These are phyloP conservation scores for Coelastrella sp. DNA, from an alignment of 139 green algal species.

Conservation along the genomic window DNA sequence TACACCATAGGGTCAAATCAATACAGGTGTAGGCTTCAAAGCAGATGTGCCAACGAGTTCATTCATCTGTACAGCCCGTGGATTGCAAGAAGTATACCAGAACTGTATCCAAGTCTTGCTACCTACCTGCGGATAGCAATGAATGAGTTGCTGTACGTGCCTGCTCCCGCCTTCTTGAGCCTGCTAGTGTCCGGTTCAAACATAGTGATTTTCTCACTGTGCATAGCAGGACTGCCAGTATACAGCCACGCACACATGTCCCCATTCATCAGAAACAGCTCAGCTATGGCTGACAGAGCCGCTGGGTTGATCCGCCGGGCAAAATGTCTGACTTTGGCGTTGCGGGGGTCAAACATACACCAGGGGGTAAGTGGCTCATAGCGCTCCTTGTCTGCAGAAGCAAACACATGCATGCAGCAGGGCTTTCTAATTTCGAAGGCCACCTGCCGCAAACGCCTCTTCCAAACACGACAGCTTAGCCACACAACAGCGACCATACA, in stretches of 20 bases:
- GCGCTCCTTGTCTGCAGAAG: constrained; percentile 41
- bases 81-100: too few species aligned
- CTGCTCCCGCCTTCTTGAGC: constrained; percentile 60
- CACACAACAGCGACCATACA: too few species aligned
- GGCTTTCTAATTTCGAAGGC: too few species aligned
- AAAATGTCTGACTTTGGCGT: constrained; percentile 62
- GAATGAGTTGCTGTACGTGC: constrained; percentile 62
- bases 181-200: constrained; percentile 72
- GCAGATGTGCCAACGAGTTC: too few species aligned
- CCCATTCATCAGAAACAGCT: constrained; percentile 91
- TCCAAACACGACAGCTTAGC: too few species aligned
- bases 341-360: constrained; percentile 65
- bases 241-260: constrained; percentile 97
- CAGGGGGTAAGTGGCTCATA: constrained; percentile 67
- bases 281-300: constrained; percentile 70
- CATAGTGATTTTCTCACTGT: constrained; percentile 89
- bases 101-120: too few species aligned
- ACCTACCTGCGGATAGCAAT: constrained; percentile 51
- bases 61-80: too few species aligned
- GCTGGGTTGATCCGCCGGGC: constrained; percentile 62
- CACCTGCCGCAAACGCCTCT: too few species aligned
- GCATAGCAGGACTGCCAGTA: constrained; percentile 89
- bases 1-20: too few species aligned
- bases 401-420: too few species aligned
- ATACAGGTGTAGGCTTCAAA: too few species aligned